Conservation (phyloP, 2,329 filamentous ascomycete species). For the Monosporascus sp. region DNA sequence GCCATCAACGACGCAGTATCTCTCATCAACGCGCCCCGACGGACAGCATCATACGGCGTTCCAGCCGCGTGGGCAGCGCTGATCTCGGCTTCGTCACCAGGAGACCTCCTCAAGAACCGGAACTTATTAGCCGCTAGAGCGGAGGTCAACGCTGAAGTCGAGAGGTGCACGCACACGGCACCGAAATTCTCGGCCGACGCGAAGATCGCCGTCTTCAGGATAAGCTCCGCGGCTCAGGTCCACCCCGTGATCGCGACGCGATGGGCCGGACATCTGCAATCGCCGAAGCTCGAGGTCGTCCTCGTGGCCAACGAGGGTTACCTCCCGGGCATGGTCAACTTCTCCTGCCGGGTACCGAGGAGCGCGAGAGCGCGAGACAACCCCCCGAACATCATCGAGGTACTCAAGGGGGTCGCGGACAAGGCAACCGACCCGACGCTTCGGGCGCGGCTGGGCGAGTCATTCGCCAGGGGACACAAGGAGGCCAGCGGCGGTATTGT, state of each 20-base stretch:
- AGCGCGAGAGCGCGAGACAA: constrained; percentile 48
- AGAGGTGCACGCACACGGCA: constrained; percentile 54
- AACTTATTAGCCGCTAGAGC: constrained; percentile 47
- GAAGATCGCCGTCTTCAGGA: constrained; percentile 57
- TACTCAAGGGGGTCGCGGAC: constrained; percentile 46
- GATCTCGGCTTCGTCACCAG: constrained; percentile 42
- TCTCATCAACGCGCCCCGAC: constrained; percentile 59
- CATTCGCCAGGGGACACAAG: constrained; percentile 62
- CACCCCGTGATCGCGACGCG: constrained; percentile 64
- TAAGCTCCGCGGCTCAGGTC: constrained; percentile 55
- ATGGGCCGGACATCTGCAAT: constrained; percentile 58
- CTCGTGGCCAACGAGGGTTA: constrained; percentile 65
- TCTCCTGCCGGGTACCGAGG: constrained; percentile 58
- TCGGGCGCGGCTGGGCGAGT: constrained; percentile 50
- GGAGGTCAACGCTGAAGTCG: constrained; percentile 57
- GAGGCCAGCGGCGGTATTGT: constrained; percentile 65
- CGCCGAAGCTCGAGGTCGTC: constrained; percentile 55
- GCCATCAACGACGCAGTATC: constrained; percentile 58
- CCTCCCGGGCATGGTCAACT: constrained; percentile 57
- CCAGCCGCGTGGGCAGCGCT: constrained; percentile 56
- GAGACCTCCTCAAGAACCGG: constrained; percentile 43
- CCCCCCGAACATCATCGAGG: constrained; percentile 59
- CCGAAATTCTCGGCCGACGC: constrained; percentile 60
- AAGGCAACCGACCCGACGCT: constrained; percentile 32
- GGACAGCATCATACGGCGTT: constrained; percentile 57